These are phyloP conservation scores for Mycocalia duriaeana DNA, from an alignment of 1,284 basidiomycete species.

Conservation along the genomic window DNA sequence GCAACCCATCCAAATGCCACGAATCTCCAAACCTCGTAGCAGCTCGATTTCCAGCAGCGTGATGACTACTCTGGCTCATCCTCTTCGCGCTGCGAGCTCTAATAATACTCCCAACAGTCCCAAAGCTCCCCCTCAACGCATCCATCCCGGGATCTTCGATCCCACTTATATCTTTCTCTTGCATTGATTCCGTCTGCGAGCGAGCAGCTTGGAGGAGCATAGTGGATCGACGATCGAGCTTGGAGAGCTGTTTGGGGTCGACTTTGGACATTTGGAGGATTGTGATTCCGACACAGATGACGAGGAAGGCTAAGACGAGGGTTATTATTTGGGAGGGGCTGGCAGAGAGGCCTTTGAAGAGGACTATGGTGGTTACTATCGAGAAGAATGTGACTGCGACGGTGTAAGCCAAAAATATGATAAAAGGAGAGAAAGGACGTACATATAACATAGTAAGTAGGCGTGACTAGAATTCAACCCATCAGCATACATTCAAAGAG, in stretches of 20 bases:
- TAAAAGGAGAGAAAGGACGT: slow-evolving; percentile 11
- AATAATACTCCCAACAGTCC: slow-evolving; percentile 84
- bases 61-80: slow-evolving; percentile 53
- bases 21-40: slow-evolving; percentile 28
- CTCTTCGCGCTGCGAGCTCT: slow-evolving; percentile 69
- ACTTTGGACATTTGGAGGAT: slow-evolving; percentile 96
- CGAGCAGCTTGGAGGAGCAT: slow-evolving; percentile 78
- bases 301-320: slow-evolving; percentile 86
- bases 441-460: slow-evolving; percentile 86
- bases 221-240: slow-evolving; percentile 81
- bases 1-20: too few relatives aligned
- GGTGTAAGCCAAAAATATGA: slow-evolving; percentile 2
- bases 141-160: slow-evolving; percentile 84
- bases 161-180: slow-evolving; percentile 52
- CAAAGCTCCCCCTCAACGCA: slow-evolving; percentile 84
- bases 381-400: too few relatives aligned
- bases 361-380: slow-evolving; percentile 38
- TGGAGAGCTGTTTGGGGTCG: slow-evolving; percentile 69
- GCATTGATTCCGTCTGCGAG: slow-evolving; percentile 53
- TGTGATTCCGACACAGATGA: slow-evolving; percentile 87
- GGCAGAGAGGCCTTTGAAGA: slow-evolving; percentile 89
- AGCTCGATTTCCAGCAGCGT: slow-evolving; percentile 27
- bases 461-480: slow-evolving; percentile 57
- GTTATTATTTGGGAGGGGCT: slow-evolving; percentile 78
- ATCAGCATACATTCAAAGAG: too few relatives aligned